Percentiles rank a stretch among this genome's conserved stretches.
phyloP scores from a whole-genome alignment of 2,329 filamentous ascomycete species.

The Amauroascus niger region DNA sequence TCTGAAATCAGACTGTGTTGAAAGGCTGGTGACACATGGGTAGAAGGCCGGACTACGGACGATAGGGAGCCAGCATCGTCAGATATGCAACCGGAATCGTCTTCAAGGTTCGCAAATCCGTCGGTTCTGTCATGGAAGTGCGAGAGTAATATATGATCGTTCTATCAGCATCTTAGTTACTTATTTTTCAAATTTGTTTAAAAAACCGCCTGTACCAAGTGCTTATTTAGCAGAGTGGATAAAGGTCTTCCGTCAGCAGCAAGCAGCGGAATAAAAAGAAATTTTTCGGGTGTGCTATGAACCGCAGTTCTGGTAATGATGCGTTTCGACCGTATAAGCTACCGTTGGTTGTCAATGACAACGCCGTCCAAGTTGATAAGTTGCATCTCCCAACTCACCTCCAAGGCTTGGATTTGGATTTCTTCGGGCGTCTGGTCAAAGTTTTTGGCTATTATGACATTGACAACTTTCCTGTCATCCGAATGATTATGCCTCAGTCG shows the following conservation, averaged over 20 bases:
- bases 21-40: neutral
- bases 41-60: slow-evolving; percentile 29
- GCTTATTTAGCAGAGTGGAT: slow-evolving; percentile 30
- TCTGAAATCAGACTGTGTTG: slow-evolving; percentile 3
- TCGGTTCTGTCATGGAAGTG: slow-evolving; percentile 68
- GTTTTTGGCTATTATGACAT: slow-evolving; percentile 72
- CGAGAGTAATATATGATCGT: slow-evolving; percentile 78
- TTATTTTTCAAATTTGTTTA: neutral
- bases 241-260: slow-evolving; percentile 27
- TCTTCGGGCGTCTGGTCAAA: slow-evolving; percentile 62
- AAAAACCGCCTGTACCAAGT: slow-evolving; percentile 28
- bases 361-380: neutral
- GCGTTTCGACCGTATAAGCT: slow-evolving; percentile 70
- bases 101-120: slow-evolving; percentile 66
- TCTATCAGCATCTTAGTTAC: slow-evolving; percentile 32
- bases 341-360: slow-evolving; percentile 31
- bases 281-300: slow-evolving; percentile 63
- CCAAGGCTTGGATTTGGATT: slow-evolving; percentile 71
- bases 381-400: slow-evolving; percentile 33
- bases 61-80: slow-evolving; percentile 30
- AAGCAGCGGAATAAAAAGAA: slow-evolving; percentile 71
- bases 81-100: slow-evolving; percentile 30
- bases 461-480: slow-evolving; percentile 56
- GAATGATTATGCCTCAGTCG: slow-evolving; percentile 27
- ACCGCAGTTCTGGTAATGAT: slow-evolving; percentile 67